phyloP scores from a whole-genome alignment of 2,329 filamentous ascomycete genomes.

The Trichophaea hybrida region DNA sequence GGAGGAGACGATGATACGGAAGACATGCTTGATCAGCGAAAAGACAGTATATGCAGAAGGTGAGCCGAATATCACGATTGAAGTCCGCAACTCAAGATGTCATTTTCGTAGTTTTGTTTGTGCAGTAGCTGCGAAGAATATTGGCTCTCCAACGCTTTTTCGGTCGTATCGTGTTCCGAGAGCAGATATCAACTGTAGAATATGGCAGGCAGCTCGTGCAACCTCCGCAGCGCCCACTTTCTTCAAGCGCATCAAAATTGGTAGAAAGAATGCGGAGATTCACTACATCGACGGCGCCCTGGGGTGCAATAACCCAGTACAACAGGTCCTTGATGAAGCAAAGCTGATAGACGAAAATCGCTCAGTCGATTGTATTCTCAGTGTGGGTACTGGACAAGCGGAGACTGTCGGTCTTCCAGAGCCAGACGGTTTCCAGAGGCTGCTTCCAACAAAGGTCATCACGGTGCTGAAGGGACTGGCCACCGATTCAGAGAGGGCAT shows the following conservation, averaged over 20 bases:
- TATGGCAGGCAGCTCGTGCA: slow-evolving; percentile 28
- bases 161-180: slow-evolving; percentile 15
- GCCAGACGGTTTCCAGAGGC: slow-evolving; percentile 5
- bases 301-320: slow-evolving; percentile 26
- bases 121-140: slow-evolving; percentile 21
- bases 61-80: no score
- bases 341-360: no score
- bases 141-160: slow-evolving; percentile 22
- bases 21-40: no score
- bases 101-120: slow-evolving; percentile 26
- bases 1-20: neutral
- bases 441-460: neutral
- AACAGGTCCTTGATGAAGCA: slow-evolving; percentile 24
- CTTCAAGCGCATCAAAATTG: slow-evolving; percentile 12
- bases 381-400: slow-evolving; percentile 24
- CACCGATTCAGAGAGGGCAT: slow-evolving; percentile 1
- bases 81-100: no score
- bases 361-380: slow-evolving; percentile 25
- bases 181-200: slow-evolving; percentile 21
- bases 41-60: no score
- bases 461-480: neutral
- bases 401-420: slow-evolving; percentile 7
- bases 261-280: slow-evolving; percentile 5
- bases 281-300: slow-evolving; percentile 27
- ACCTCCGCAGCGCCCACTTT: no score